Conservation (phyloP, 805 yeast genomes). For the Lachancea sp. region DNA sequence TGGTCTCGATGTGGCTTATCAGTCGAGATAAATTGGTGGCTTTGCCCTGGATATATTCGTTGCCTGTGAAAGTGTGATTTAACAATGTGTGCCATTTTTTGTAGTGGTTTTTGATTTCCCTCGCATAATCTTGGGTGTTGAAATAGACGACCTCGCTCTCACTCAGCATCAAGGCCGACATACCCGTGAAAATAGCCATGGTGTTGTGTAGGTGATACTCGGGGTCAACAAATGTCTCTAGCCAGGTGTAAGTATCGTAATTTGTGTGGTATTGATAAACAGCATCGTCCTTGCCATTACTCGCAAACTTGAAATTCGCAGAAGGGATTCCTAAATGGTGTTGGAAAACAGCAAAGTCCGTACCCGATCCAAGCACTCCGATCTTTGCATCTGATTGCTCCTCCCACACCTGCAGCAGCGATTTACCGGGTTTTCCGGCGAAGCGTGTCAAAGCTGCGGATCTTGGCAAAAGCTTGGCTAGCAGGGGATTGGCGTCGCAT, state of each 20-base stretch:
- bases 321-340: constrained; percentile 64
- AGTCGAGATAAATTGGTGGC: neutral
- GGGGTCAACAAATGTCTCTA: constrained; percentile 46
- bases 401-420: constrained; percentile 46
- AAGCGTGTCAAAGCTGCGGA: constrained; percentile 44
- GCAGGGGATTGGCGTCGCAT: constrained; percentile 51
- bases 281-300: constrained; percentile 38
- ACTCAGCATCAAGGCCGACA: constrained; percentile 45
- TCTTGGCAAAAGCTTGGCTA: constrained; percentile 39
- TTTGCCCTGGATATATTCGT: constrained; percentile 9
- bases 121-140: constrained; percentile 42
- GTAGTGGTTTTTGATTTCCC: constrained; percentile 36
- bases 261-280: constrained; percentile 44
- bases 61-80: constrained; percentile 20
- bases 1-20: neutral
- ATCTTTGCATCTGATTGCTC: constrained; percentile 34
- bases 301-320: constrained; percentile 41
- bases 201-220: constrained; percentile 48
- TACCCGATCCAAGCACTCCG: constrained; percentile 41
- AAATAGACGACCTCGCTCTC: constrained; percentile 54
- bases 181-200: constrained; percentile 54
- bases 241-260: constrained; percentile 54
- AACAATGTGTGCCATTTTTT: constrained; percentile 18
- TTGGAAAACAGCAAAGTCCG: constrained; percentile 56
- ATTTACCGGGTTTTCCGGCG: constrained; percentile 32